phyloP scores from a whole-genome alignment of 2,329 filamentous ascomycete species.

The Arthrocladium fulminans region DNA sequence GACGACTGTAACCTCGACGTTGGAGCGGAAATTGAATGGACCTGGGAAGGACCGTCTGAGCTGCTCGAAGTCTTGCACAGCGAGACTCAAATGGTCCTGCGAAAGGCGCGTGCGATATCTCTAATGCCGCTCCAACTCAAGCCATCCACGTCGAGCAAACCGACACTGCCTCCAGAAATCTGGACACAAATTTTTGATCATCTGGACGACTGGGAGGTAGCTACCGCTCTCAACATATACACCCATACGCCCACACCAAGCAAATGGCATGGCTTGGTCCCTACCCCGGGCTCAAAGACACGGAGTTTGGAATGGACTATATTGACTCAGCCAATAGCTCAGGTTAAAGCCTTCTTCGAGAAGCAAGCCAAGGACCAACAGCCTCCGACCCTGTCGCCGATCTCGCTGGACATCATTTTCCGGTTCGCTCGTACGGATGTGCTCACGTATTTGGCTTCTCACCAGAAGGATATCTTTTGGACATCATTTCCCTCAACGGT shows the following conservation, averaged over 20 bases:
- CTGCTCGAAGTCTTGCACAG: slow-evolving; percentile 20
- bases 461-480: slow-evolving; percentile 69
- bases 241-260: slow-evolving; percentile 64
- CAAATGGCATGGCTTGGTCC: slow-evolving; percentile 60
- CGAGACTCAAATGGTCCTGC: slow-evolving; percentile 19
- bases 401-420: slow-evolving; percentile 81
- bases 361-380: slow-evolving; percentile 59
- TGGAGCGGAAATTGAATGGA: slow-evolving; percentile 24
- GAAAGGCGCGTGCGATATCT: slow-evolving; percentile 7
- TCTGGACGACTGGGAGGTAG: slow-evolving; percentile 82
- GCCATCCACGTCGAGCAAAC: slow-evolving; percentile 22
- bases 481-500: slow-evolving; percentile 73
- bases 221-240: slow-evolving; percentile 70
- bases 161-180: slow-evolving; percentile 65
- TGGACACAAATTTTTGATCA: slow-evolving; percentile 83
- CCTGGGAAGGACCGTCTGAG: slow-evolving; percentile 23
- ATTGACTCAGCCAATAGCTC: slow-evolving; percentile 59
- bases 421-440: slow-evolving; percentile 78
- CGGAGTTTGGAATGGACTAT: slow-evolving; percentile 78
- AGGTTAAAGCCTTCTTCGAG: slow-evolving; percentile 61
- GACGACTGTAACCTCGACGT: slow-evolving; percentile 34
- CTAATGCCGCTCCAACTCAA: slow-evolving; percentile 26
- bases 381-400: slow-evolving; percentile 56
- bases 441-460: slow-evolving; percentile 60
- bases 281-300: slow-evolving; percentile 59